Base-by-base conservation (phyloP, 225 moss, liverwort and hornwort genomes). In the Takakia lepidozioides region DNA sequence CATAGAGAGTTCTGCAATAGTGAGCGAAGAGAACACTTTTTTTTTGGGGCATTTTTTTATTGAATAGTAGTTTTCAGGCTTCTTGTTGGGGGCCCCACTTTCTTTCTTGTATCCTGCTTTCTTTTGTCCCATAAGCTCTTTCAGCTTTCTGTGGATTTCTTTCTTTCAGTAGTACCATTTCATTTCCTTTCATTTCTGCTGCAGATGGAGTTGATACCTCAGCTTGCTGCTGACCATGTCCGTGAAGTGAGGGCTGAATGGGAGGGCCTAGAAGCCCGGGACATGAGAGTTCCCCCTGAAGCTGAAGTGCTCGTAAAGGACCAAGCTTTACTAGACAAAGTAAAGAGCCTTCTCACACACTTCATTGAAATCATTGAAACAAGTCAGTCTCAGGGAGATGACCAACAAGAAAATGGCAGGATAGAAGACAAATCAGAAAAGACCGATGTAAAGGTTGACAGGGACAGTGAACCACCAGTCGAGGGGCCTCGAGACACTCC, bases 171-270 rank as follows among this genome's bases (percentile, higher is more conserved):
- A n/a, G n/a, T n/a, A n/a, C n/a, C n/a, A n/a, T n/a, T n/a, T n/a
- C n/a, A n/a, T n/a, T n/a, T n/a, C n/a, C n/a, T n/a, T n/a, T n/a
- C 1, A 39, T 41, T 24, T 19, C 24, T 23, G n/a, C 34, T 72
- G 6, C 38, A 98, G 95, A 91, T 98, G 91, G 95, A 98, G 52
- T 74, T 80, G 65, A 83, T 98, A 37, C 95, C 95, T 48, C 87
- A 90, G 44, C 80, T 91, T 58, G 85, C 95, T 25, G 82, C 85
- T 52, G 95, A 98, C 56, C 91, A 98, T 70, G 69, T 98, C 36
- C 77, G 91, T 46, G 83, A 87, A 59, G 82, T 98, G 22, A 75
- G 82, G 71, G 87, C 95, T 48, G 62, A 98, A 59, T 98, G 95
- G 95, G 78, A 85, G 11, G 80, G 57, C 43, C 67, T 74, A 29